These are phyloP conservation scores for Aspergillus homomorphus DNA, from an alignment of 495 filamentous ascomycete genomes.

Conservation along the genomic window DNA sequence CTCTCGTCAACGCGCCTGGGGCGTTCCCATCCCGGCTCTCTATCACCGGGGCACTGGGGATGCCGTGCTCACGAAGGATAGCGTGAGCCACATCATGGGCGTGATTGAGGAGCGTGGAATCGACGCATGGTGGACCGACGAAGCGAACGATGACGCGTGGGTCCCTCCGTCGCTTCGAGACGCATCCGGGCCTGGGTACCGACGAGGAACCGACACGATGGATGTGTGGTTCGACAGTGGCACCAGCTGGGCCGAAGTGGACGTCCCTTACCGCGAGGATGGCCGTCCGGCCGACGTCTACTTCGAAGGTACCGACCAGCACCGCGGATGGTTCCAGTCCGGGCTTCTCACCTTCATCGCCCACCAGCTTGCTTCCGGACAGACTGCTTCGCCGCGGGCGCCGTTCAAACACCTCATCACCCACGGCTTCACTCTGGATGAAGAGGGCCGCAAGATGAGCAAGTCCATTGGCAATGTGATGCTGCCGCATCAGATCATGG, in stretches of 20 bases:
- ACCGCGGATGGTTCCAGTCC: slow-evolving; percentile 99
- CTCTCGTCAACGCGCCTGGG: slow-evolving; percentile 95
- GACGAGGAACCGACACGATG: slow-evolving; percentile 93
- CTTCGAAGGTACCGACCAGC: slow-evolving; percentile 91
- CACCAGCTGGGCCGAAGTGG: slow-evolving; percentile 78
- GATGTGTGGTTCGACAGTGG: slow-evolving; percentile 99
- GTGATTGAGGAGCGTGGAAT: slow-evolving; percentile 73
- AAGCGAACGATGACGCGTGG: slow-evolving; percentile 69
- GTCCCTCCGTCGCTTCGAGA: slow-evolving; percentile 55
- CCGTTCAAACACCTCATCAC: slow-evolving; percentile 88
- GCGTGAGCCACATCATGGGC: slow-evolving; percentile 78
- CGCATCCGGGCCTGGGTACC: slow-evolving; percentile 41
- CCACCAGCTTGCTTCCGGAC: slow-evolving; percentile 47
- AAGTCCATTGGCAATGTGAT: slow-evolving; percentile 95
- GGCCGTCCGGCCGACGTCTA: slow-evolving; percentile 76
- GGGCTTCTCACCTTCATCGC: slow-evolving; percentile 85
- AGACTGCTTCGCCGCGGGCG: slow-evolving; percentile 37
- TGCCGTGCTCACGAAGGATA: slow-evolving; percentile 72
- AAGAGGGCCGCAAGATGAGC: slow-evolving; percentile 92
- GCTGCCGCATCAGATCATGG: slow-evolving; percentile 76
- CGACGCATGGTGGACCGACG: slow-evolving; percentile 92
- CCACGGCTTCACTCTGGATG: slow-evolving; percentile 90
- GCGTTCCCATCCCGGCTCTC: slow-evolving; percentile 89
- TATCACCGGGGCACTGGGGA: slow-evolving; percentile 66
- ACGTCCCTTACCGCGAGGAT: slow-evolving; percentile 40